Conservation (phyloP, 2,329 filamentous ascomycete species). For the Alternaria sp. region DNA sequence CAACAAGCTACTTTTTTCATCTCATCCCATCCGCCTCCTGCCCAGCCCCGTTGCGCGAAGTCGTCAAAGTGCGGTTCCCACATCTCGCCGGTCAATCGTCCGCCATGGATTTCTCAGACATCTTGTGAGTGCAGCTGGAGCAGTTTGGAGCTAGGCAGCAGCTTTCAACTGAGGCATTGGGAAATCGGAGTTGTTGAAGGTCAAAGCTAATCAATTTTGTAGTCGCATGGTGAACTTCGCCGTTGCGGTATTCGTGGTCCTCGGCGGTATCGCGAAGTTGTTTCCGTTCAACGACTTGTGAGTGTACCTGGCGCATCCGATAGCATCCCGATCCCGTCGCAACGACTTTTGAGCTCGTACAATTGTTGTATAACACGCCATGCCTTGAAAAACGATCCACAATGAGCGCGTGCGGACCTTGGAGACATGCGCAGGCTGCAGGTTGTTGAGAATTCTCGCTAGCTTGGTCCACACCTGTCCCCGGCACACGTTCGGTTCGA, state of each 20-base stretch:
- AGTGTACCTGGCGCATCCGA: slow-evolving; percentile 47
- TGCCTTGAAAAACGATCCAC: background rate
- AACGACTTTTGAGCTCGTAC: background rate
- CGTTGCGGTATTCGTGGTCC: slow-evolving; percentile 84
- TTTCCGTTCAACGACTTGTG: slow-evolving; percentile 59
- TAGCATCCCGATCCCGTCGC: slow-evolving; percentile 2
- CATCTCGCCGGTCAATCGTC: slow-evolving; percentile 39
- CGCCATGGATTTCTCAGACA: slow-evolving; percentile 88
- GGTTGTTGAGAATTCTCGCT: background rate
- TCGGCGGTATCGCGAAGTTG: slow-evolving; percentile 81
- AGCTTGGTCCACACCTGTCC: background rate
- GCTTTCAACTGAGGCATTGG: slow-evolving; percentile 17
- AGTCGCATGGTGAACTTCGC: slow-evolving; percentile 95
- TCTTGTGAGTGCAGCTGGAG: slow-evolving; percentile 71
- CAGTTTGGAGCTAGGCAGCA: slow-evolving; percentile 34
- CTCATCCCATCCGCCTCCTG: slow-evolving; percentile 12
- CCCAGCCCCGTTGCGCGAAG: slow-evolving; percentile 9
- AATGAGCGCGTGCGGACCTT: background rate
- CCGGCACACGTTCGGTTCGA: background rate
- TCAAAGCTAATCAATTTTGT: slow-evolving; percentile 31
- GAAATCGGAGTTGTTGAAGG: background rate
- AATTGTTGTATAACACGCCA: background rate
- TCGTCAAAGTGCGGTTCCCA: slow-evolving; percentile 48
- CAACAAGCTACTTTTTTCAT: slow-evolving; percentile 10
- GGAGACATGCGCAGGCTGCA: background rate